phyloP scores from a whole-genome alignment of 169 alveolate genomes.

The Babesia caballi region DNA sequence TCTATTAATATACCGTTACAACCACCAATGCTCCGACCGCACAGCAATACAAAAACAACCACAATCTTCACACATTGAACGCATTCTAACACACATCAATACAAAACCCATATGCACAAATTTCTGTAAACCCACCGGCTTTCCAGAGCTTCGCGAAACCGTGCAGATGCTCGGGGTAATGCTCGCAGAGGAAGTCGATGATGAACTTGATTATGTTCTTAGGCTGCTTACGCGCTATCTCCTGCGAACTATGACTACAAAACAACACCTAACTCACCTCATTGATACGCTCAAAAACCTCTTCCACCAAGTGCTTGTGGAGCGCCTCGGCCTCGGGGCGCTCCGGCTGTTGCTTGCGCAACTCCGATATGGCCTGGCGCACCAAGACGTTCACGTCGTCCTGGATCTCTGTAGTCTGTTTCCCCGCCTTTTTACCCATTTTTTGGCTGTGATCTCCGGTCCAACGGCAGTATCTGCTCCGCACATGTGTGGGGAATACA shows the following conservation, averaged over 20 bases:
- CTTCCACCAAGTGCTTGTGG: constrained; percentile 45
- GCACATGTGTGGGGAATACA: constrained; percentile 41
- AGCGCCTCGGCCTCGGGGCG: constrained; percentile 40
- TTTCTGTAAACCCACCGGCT: constrained; percentile 46
- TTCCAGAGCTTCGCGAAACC: constrained; percentile 74
- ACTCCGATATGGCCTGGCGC: constrained; percentile 45
- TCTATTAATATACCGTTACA: too few relatives aligned
- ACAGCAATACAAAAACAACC: not conserved
- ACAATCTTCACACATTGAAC: constrained; percentile 1
- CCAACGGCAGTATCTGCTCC: too few relatives aligned
- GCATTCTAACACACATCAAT: not conserved
- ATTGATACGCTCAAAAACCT: constrained; percentile 46
- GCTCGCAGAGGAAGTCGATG: constrained; percentile 76
- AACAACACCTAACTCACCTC: constrained; percentile 29
- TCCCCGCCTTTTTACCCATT: constrained; percentile 9
- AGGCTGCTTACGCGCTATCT: constrained; percentile 65
- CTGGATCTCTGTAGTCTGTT: constrained; percentile 12
- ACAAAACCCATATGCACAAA: not conserved
- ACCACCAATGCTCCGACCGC: too few relatives aligned
- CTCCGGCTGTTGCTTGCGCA: constrained; percentile 46
- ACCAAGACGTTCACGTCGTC: constrained; percentile 38
- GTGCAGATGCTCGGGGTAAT: constrained; percentile 77
- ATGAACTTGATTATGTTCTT: constrained; percentile 70
- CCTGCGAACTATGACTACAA: constrained; percentile 38
- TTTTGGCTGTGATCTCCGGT: too few relatives aligned